These are phyloP conservation scores for Yamadazyma laniorum DNA, from an alignment of 805 yeast species.

Conservation along the genomic window DNA sequence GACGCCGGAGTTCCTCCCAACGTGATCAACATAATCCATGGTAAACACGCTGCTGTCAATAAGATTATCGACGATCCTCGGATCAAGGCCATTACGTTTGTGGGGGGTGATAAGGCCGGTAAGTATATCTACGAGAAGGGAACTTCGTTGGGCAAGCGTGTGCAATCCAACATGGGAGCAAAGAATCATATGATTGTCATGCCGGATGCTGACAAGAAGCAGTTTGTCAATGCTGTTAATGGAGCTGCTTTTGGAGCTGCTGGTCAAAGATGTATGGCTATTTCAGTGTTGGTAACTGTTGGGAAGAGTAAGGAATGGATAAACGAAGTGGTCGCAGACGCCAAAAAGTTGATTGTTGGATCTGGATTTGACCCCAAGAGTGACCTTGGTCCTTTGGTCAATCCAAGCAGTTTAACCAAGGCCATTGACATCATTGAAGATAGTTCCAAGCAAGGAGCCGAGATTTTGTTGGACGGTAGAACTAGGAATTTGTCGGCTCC, in stretches of 20 bases:
- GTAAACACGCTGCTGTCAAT: conserved; percentile 70
- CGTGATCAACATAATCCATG: conserved; percentile 70
- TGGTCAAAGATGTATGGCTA: conserved; percentile 82
- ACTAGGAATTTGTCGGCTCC: conserved; percentile 32
- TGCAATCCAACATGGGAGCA: conserved; percentile 77
- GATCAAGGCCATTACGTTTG: conserved; percentile 74
- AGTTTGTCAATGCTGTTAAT: conserved; percentile 61
- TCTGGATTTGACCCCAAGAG: conserved; percentile 64
- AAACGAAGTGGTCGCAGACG: conserved; percentile 55
- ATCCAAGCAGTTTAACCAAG: conserved; percentile 54
- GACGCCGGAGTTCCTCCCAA: conserved; percentile 79
- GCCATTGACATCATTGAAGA: conserved; percentile 57
- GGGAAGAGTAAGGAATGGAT: conserved; percentile 67
- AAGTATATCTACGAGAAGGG: conserved; percentile 68
- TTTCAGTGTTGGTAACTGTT: conserved; percentile 69
- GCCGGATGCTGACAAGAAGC: conserved; percentile 68
- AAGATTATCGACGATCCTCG: conserved; percentile 69
- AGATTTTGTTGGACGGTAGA: conserved; percentile 63
- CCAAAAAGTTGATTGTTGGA: conserved; percentile 55
- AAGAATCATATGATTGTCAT: conserved; percentile 73
- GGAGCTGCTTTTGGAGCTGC: conserved; percentile 85
- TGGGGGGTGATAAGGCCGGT: conserved; percentile 79
- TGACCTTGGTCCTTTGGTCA: conserved; percentile 72
- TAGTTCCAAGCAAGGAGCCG: conserved; percentile 60
- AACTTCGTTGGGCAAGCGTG: conserved; percentile 66